These are phyloP conservation scores for Boeremia exigua DNA, from an alignment of 2,329 filamentous ascomycete species.

Conservation along the genomic window DNA sequence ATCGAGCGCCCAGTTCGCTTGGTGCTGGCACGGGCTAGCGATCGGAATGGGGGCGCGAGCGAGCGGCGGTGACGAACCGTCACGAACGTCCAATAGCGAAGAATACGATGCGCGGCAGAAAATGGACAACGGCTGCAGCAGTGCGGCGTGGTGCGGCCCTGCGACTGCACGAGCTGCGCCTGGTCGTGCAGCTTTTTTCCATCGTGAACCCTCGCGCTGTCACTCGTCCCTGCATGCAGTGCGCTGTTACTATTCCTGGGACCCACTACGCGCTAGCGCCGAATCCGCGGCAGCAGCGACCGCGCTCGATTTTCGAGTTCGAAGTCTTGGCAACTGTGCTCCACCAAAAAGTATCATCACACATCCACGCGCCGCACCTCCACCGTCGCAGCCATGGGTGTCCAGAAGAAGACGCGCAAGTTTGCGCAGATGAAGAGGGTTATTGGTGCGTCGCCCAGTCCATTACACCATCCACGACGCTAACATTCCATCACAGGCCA, in stretches of 20 bases:
- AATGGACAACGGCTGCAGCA: background rate
- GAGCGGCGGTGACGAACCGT: conserved; percentile 10
- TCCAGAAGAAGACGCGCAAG: conserved; percentile 89
- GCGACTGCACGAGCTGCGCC: background rate
- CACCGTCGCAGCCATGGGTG: conserved; percentile 69
- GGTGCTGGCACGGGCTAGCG: conserved; percentile 24
- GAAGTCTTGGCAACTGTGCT: conserved; percentile 16
- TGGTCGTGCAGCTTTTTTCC: background rate
- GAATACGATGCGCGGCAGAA: background rate
- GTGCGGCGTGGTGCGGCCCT: background rate
- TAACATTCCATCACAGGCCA: conserved; percentile 51
- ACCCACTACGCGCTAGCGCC: conserved; percentile 3
- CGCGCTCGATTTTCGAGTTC: conserved; percentile 6
- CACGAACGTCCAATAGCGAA: background rate
- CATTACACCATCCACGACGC: background rate
- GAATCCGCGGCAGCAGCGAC: background rate
- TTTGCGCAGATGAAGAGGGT: conserved; percentile 84
- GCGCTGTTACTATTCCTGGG: conserved; percentile 17
- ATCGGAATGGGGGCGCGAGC: conserved; percentile 28
- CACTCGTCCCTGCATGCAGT: conserved; percentile 15
- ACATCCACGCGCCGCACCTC: conserved; percentile 12
- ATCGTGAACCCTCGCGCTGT: conserved; percentile 12
- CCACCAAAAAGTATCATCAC: conserved; percentile 22
- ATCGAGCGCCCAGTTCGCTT: conserved; percentile 20
- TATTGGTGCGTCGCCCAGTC: conserved; percentile 63